Evolutionary conservation across 2,329 filamentous ascomycete species (phyloP).

Genomic region (Mycosphaerelloides madeirae): DNA sequence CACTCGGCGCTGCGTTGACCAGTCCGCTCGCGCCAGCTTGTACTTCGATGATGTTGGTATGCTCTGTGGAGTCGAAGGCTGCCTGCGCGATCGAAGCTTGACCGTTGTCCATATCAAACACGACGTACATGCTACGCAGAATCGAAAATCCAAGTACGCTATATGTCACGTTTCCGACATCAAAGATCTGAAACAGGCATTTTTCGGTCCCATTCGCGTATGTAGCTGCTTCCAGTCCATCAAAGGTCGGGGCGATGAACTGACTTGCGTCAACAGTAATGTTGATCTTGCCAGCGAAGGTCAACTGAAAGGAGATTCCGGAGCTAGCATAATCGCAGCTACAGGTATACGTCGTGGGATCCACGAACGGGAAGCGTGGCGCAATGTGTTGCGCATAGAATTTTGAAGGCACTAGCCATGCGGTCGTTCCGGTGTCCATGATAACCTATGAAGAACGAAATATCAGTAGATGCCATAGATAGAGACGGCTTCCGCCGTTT

Average conservation of each 20-base stretch:
- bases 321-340: slow-evolving; percentile 24
- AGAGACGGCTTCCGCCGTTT: slow-evolving; percentile 15
- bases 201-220: slow-evolving; percentile 17
- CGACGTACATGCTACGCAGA: slow-evolving; percentile 32
- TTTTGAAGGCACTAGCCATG: slow-evolving; percentile 23
- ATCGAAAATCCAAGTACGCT: slow-evolving; percentile 29
- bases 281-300: slow-evolving; percentile 25
- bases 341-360: slow-evolving; percentile 12
- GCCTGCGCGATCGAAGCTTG: slow-evolving; percentile 33
- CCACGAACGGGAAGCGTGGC: slow-evolving; percentile 13
- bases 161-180: slow-evolving; percentile 13
- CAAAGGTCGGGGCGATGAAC: slow-evolving; percentile 29
- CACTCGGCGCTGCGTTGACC: slow-evolving; percentile 20
- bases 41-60: slow-evolving; percentile 23
- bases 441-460: too few relatives aligned
- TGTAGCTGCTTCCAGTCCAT: slow-evolving; percentile 18
- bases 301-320: slow-evolving; percentile 23
- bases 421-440: slow-evolving; percentile 31
- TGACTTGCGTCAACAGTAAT: slow-evolving; percentile 27
- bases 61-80: slow-evolving; percentile 18
- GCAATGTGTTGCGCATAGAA: slow-evolving; percentile 19
- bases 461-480: too few relatives aligned
- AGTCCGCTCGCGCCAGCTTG: slow-evolving; percentile 25
- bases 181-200: slow-evolving; percentile 23
- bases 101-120: slow-evolving; percentile 35